Conservation (phyloP, 495 filamentous ascomycete genomes). For the Trichoderma reesei region DNA sequence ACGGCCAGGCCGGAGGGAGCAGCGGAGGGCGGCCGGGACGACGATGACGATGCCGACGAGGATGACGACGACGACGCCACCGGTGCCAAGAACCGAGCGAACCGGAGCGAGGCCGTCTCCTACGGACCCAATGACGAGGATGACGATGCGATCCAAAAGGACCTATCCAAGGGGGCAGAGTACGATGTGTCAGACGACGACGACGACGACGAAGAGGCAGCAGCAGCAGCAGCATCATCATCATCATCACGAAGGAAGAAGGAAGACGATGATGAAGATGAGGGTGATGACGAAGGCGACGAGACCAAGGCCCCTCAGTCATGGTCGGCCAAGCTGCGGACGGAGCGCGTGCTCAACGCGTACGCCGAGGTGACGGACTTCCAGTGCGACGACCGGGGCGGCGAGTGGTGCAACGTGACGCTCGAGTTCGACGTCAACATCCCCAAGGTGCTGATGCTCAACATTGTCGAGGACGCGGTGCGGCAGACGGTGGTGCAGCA, state of each 20-base stretch:
- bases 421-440: conserved; percentile 73
- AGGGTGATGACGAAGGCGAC: too few relatives aligned
- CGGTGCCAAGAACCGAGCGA: conserved; percentile 59
- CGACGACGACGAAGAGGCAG: conserved; percentile 48
- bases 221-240: conserved; percentile 36
- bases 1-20: conserved; percentile 38
- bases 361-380: conserved; percentile 59
- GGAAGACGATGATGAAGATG: conserved; percentile 38
- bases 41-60: conserved; percentile 58
- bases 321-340: conserved; percentile 50
- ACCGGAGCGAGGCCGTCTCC: conserved; percentile 67
- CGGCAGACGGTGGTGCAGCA: conserved; percentile 76
- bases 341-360: conserved; percentile 43
- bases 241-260: conserved; percentile 17
- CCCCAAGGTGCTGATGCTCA: conserved; percentile 88
- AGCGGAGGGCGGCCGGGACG: conserved; percentile 37
- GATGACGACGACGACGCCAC: conserved; percentile 78
- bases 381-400: conserved; percentile 65
- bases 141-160: conserved; percentile 61
- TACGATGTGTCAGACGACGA: too few relatives aligned
- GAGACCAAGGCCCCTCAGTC: conserved; percentile 29
- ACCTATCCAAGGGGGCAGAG: conserved; percentile 44
- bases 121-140: conserved; percentile 91
- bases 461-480: conserved; percentile 70
- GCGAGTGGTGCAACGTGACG: conserved; percentile 66